Evolutionary conservation across 2,329 filamentous ascomycete species (phyloP).

Genomic region (Paraphaeosphaeria sporulosa): DNA sequence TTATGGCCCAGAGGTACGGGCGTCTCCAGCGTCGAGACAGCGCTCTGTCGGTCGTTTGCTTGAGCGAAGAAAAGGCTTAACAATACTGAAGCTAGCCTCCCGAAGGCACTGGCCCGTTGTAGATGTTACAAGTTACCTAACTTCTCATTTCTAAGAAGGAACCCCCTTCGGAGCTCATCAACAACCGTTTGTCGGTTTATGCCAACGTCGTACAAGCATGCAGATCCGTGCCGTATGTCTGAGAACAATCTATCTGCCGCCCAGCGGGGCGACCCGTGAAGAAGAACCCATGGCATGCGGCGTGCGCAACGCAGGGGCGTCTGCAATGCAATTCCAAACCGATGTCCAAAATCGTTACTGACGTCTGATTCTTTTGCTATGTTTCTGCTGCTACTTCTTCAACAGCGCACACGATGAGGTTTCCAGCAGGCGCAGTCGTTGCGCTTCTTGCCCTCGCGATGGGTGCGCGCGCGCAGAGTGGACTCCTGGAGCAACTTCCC

Average conservation of each 20-base stretch:
- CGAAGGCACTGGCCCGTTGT: too few relatives aligned
- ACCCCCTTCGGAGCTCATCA: background rate
- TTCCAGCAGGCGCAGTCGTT: slow-evolving; percentile 47
- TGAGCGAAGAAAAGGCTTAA: too few relatives aligned
- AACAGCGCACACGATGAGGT: slow-evolving; percentile 39
- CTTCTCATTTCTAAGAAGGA: background rate
- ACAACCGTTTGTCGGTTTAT: background rate
- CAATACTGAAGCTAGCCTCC: too few relatives aligned
- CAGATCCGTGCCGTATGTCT: background rate
- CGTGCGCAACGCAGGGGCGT: background rate
- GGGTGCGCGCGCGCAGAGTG: background rate
- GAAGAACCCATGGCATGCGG: background rate
- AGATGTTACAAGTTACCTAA: background rate
- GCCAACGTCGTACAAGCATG: background rate
- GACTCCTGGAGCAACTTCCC: slow-evolving; percentile 3
- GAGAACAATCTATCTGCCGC: background rate
- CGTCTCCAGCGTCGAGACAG: too few relatives aligned
- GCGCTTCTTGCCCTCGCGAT: slow-evolving; percentile 23
- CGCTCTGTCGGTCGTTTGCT: too few relatives aligned
- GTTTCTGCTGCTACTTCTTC: too few relatives aligned
- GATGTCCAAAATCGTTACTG: too few relatives aligned
- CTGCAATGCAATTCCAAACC: too few relatives aligned
- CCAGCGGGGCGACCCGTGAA: background rate
- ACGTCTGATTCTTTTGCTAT: too few relatives aligned
- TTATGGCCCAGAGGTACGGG: too few relatives aligned